Percentiles rank a stretch among this genome's conserved stretches.
These are phyloP conservation scores for Chondrus crispus DNA, from an alignment of 23 red algal genomes.

Conservation along the genomic window DNA sequence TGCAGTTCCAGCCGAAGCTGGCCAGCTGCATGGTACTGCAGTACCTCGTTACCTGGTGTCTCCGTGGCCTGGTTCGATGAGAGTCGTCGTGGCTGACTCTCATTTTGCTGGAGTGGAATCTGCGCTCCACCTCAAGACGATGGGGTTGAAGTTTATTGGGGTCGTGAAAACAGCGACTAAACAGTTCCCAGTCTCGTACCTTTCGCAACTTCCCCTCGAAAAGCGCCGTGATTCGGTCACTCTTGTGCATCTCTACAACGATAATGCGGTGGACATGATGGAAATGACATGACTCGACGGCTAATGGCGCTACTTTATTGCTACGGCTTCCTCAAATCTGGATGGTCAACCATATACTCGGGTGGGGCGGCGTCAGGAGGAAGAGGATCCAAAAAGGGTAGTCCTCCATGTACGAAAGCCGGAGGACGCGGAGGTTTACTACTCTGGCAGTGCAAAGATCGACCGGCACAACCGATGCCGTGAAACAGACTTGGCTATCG, in stretches of 20 bases:
- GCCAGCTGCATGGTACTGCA: not conserved
- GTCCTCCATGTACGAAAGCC: not conserved
- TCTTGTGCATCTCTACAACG: not conserved
- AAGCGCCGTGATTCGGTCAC: not conserved
- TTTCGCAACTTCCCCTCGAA: not conserved
- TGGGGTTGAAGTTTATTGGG: slow-evolving; percentile 7
- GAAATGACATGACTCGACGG: slow-evolving; percentile 32
- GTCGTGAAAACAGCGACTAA: slow-evolving; percentile 24
- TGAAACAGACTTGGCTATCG: slow-evolving; percentile 3
- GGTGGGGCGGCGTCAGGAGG: not conserved
- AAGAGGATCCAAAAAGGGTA: not conserved
- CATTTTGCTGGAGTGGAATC: slow-evolving; percentile 4
- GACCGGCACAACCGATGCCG: slow-evolving; percentile 38
- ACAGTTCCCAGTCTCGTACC: not conserved
- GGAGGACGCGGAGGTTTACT: not conserved
- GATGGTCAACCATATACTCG: not conserved
- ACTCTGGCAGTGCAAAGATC: not conserved
- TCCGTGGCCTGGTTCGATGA: not conserved
- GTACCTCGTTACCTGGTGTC: not conserved
- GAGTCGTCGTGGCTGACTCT: slow-evolving; percentile 24
- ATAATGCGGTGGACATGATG: not conserved
- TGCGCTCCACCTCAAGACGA: not conserved
- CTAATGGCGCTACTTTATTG: slow-evolving; percentile 12
- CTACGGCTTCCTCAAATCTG: not conserved
- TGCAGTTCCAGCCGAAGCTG: not conserved